A percentile compares a stretch with the other conserved stretches of the same genome.
phyloP scores from a whole-genome alignment of 2,329 filamentous ascomycete species.

The Ophiostoma ulmi region DNA sequence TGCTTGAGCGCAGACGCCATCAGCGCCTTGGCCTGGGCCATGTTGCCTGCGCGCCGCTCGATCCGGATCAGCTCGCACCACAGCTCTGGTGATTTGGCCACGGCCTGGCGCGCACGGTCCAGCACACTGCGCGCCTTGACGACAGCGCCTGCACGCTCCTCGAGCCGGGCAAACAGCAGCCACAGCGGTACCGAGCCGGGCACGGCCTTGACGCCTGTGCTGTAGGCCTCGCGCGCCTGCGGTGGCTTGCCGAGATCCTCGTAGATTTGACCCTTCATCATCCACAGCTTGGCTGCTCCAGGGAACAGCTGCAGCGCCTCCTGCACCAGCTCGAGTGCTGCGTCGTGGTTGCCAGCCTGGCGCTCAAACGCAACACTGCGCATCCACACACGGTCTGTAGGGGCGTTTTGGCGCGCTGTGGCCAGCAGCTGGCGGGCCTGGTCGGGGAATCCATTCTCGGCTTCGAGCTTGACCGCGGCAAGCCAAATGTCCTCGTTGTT shows the following conservation, averaged over 20 bases:
- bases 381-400: slow-evolving; percentile 95
- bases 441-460: slow-evolving; percentile 76
- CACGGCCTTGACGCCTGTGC: slow-evolving; percentile 79
- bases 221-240: slow-evolving; percentile 85
- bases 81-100: slow-evolving; percentile 76
- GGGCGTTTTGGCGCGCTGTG: slow-evolving; percentile 79
- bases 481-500: slow-evolving; percentile 99
- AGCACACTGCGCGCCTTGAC: slow-evolving; percentile 94
- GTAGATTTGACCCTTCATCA: slow-evolving; percentile 99
- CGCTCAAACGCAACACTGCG: slow-evolving; percentile 93
- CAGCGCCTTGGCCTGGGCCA: slow-evolving; percentile 76
- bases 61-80: slow-evolving; percentile 94
- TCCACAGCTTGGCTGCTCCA: slow-evolving; percentile 82
- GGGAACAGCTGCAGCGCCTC: slow-evolving; percentile 85
- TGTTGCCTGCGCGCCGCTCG: slow-evolving; percentile 80
- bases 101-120: slow-evolving; percentile 80
- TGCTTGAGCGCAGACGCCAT: slow-evolving; percentile 94
- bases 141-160: slow-evolving; percentile 74
- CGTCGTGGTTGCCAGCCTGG: slow-evolving; percentile 58
- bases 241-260: slow-evolving; percentile 72
- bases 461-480: slow-evolving; percentile 91
- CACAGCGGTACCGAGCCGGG: slow-evolving; percentile 80
- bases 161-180: slow-evolving; percentile 81
- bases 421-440: slow-evolving; percentile 77
- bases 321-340: slow-evolving; percentile 79